Percentiles rank a stretch among this genome's conserved stretches.
Conservation (phyloP, 306 rosid species). For the Trifolium repens region DNA sequence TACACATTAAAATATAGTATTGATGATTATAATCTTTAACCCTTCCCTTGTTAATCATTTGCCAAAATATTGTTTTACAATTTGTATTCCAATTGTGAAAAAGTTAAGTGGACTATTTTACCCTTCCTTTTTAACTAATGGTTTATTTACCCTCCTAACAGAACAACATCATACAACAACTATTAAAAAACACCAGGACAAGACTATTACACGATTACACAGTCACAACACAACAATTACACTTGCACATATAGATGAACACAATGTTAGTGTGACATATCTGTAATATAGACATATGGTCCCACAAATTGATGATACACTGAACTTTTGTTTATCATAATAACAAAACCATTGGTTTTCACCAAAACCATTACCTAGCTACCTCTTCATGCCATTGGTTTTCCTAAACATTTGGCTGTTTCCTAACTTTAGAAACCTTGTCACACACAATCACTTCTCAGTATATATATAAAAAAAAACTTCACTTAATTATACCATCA, state of each 20-base stretch:
- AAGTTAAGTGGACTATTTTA: too few relatives aligned
- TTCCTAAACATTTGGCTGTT: slow-evolving; percentile 29
- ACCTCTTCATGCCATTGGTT: slow-evolving; percentile 35
- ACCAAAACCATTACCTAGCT: slow-evolving; percentile 37
- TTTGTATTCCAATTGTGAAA: too few relatives aligned
- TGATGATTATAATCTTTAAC: too few relatives aligned
- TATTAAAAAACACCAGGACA: too few relatives aligned
- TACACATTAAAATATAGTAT: too few relatives aligned
- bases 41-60: too few relatives aligned
- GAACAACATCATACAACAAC: too few relatives aligned
- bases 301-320: slow-evolving; percentile 19
- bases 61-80: too few relatives aligned
- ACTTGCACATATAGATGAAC: background rate
- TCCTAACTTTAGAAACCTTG: slow-evolving; percentile 1
- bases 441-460: slow-evolving; percentile 15
- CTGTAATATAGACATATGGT: slow-evolving; percentile 26
- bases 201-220: too few relatives aligned
- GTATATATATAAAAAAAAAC: background rate
- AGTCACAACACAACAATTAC: too few relatives aligned
- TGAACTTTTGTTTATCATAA: background rate
- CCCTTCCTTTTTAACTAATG: too few relatives aligned
- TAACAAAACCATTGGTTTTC: slow-evolving; percentile 32
- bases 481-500: slow-evolving; percentile 24
- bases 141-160: too few relatives aligned
- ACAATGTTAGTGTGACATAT: slow-evolving; percentile 1